Conservation (phyloP, 2,329 filamentous ascomycete species). For the Penicillium sp. region DNA sequence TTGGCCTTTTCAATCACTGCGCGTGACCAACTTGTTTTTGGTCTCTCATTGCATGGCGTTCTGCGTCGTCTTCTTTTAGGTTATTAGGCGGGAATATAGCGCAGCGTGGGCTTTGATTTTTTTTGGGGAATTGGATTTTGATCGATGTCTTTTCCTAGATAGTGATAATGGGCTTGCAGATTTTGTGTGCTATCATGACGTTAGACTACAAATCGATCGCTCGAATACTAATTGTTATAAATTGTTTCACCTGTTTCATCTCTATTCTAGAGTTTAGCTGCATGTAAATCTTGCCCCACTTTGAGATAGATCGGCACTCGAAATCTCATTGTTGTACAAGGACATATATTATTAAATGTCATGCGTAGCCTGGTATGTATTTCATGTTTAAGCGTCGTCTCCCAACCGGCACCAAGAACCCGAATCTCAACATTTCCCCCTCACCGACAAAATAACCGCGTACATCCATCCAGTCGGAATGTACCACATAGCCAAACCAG, state of each 20-base stretch:
- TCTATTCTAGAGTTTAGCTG: not conserved
- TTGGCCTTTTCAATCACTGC: constrained; percentile 7
- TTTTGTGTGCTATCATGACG: constrained; percentile 2
- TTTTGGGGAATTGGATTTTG: not conserved
- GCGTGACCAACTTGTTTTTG: constrained; percentile 11
- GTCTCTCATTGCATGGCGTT: constrained; percentile 25
- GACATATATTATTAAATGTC: not conserved
- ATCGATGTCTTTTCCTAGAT: constrained; percentile 6
- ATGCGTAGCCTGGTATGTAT: not conserved
- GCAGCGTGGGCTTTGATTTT: not conserved
- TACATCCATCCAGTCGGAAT: constrained; percentile 2
- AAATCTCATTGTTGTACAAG: not conserved
- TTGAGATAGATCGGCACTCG: constrained; percentile 14
- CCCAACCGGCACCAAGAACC: not conserved
- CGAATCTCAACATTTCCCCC: not conserved
- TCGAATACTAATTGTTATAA: constrained; percentile 7
- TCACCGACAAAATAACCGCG: not conserved
- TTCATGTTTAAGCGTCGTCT: not conserved
- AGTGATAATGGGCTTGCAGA: not conserved
- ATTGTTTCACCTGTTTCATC: not conserved
- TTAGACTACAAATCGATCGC: constrained; percentile 23
- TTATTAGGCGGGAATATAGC: constrained; percentile 3
- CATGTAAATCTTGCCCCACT: constrained; percentile 16
- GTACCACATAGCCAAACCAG: not conserved
- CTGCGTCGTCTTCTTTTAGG: constrained; percentile 2